Evolutionary conservation across 371 early-diverging fungal species (phyloP).

Genomic region (Apophysomyces sp.): DNA sequence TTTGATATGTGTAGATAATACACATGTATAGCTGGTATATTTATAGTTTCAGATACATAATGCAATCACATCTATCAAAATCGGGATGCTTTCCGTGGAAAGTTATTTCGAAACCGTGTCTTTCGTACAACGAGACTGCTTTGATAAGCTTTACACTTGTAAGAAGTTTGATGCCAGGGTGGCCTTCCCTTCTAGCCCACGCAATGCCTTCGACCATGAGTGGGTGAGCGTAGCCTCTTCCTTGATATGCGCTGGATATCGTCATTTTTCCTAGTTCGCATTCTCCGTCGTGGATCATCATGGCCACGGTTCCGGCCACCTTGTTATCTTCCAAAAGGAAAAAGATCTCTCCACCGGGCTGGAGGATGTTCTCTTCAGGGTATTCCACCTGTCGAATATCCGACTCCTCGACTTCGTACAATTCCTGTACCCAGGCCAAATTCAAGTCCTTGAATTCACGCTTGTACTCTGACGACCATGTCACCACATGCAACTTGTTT

Average conservation of each 20-base stretch:
- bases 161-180: slow-evolving; percentile 9
- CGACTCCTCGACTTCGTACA: slow-evolving; percentile 12
- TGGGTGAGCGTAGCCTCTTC: slow-evolving; percentile 21
- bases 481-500: slow-evolving; percentile 7
- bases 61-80: background rate
- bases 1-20: background rate
- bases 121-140: slow-evolving; percentile 2
- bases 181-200: slow-evolving; percentile 12
- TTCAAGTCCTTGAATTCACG: slow-evolving; percentile 16
- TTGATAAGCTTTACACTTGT: background rate
- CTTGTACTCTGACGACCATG: slow-evolving; percentile 14
- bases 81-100: slow-evolving; percentile 3
- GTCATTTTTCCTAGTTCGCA: slow-evolving; percentile 23
- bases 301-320: slow-evolving; percentile 18
- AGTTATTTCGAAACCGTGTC: slow-evolving; percentile 5
- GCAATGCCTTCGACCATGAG: slow-evolving; percentile 15
- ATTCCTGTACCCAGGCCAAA: slow-evolving; percentile 11
- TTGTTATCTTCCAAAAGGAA: slow-evolving; percentile 2
- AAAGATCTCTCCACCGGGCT: slow-evolving; percentile 21
- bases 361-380: slow-evolving; percentile 18
- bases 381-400: slow-evolving; percentile 13
- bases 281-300: slow-evolving; percentile 14
- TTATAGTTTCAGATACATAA: slow-evolving; percentile 1
- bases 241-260: slow-evolving; percentile 13
- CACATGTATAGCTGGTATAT: background rate